phyloP scores from a whole-genome alignment of 352 stramenopile genomes.

The Phytophthora meadii region DNA sequence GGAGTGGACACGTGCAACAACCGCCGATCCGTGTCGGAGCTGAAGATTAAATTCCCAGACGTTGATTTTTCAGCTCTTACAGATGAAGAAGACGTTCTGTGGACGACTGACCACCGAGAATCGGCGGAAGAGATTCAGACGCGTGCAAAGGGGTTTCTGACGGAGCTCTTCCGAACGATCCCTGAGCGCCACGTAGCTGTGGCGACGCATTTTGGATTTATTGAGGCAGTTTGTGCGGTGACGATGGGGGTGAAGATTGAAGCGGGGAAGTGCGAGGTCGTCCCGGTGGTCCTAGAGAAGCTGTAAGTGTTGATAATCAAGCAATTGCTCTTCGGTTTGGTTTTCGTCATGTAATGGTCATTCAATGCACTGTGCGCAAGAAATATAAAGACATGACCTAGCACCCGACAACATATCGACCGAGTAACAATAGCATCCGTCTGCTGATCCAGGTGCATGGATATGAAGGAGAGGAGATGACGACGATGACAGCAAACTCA shows the following conservation, averaged over 20 bases:
- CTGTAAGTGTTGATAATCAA: slow-evolving; percentile 4
- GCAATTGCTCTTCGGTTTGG: background rate
- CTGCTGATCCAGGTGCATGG: slow-evolving; percentile 1
- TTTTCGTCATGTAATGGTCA: background rate
- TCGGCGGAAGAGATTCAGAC: slow-evolving; percentile 59
- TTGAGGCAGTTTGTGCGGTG: slow-evolving; percentile 57
- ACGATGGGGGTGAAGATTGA: slow-evolving; percentile 41
- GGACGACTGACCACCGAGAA: slow-evolving; percentile 62
- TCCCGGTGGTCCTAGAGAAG: slow-evolving; percentile 52
- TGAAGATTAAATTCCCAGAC: slow-evolving; percentile 59
- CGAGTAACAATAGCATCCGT: background rate
- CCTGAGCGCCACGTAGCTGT: slow-evolving; percentile 63
- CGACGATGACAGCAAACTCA: background rate
- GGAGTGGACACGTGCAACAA: slow-evolving; percentile 78
- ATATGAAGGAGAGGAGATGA: slow-evolving; percentile 2
- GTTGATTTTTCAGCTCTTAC: slow-evolving; percentile 67
- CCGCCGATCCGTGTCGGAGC: slow-evolving; percentile 44
- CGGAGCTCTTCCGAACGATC: slow-evolving; percentile 58
- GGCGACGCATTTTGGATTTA: slow-evolving; percentile 75
- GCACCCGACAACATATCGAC: background rate
- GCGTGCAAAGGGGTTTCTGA: slow-evolving; percentile 58
- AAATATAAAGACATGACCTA: too few relatives aligned
- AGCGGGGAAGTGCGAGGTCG: slow-evolving; percentile 52
- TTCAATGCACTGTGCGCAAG: too few relatives aligned
- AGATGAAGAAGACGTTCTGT: slow-evolving; percentile 62